Base-by-base conservation (phyloP, 1,284 basidiomycete genomes). In the Rugosomyces carneus region DNA sequence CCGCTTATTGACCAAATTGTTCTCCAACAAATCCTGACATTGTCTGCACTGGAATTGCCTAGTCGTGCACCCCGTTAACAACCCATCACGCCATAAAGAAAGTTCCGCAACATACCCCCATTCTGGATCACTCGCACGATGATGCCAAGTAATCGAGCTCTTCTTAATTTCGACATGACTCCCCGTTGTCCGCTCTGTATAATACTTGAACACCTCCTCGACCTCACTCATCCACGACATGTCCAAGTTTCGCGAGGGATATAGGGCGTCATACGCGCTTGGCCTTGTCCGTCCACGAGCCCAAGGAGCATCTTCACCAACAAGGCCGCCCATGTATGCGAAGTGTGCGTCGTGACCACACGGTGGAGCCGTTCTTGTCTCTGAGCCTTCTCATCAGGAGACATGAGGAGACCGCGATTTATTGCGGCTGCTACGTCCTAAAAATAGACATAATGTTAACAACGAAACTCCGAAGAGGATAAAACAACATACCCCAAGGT, bases 201-300 rank as follows among this genome's bases (percentile, higher is more conserved):
- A 96, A 70, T 96, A 98, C 66, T 81, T 82, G 70, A 99, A 99
- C 42, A 99, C 88, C 68, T 95, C 91, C 55, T 88, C 80, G 27
- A 98, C 93, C 67, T 97, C 95, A 46, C 70, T 72, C 89, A 97
- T 95, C 95, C 95, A 99, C 59, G 81, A 82, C 96, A 99, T 98
- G 69, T 99, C 95, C 60, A 99, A 69, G 52, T 76, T 76, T 63
- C 85, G 80, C 18, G 95, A 97, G 92, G 84, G 36, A 98, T 80
- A 45, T 84, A 84, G 0, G 94, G 94, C 15, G 93, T 98, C 58
- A 85, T 79, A 47, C 91, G 81, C 2, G 93, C 89, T 40, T 87
- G 83, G 54, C 92, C 87, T 61, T 89, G 84, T 36, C 79, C 75
- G 36, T 85, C 84, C 50, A 97, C 76, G 57, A 91, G 89, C 38